Percentiles rank a stretch among this genome's conserved stretches.
Conservation (phyloP, 2,329 filamentous ascomycete genomes). For the Microcera coccophila region DNA sequence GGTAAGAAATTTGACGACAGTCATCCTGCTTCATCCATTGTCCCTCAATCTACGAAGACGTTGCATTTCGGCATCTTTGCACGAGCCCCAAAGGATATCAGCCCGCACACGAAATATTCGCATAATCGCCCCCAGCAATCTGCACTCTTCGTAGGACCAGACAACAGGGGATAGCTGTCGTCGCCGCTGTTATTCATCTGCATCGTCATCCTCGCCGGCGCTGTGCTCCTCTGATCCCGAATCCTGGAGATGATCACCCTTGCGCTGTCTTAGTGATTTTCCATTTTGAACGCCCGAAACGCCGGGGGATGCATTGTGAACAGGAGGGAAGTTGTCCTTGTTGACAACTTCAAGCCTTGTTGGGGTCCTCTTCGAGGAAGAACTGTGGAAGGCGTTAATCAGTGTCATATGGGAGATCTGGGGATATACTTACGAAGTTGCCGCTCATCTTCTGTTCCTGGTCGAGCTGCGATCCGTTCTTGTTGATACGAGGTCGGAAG, state of each 20-base stretch:
- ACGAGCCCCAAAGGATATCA: neutral
- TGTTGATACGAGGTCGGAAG: slow-evolving; percentile 97
- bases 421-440: slow-evolving; percentile 71
- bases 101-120: slow-evolving; percentile 6
- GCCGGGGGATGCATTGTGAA: slow-evolving; percentile 36
- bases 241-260: slow-evolving; percentile 29
- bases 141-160: slow-evolving; percentile 50
- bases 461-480: slow-evolving; percentile 89
- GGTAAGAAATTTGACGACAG: slow-evolving; percentile 48
- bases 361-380: slow-evolving; percentile 79
- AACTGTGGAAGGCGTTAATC: slow-evolving; percentile 53
- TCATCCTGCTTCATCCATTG: slow-evolving; percentile 61
- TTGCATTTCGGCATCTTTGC: slow-evolving; percentile 5
- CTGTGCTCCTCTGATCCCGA: slow-evolving; percentile 43
- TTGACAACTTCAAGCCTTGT: slow-evolving; percentile 51
- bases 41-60: slow-evolving; percentile 50
- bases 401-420: neutral
- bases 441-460: slow-evolving; percentile 93
- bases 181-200: slow-evolving; percentile 58
- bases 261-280: slow-evolving; percentile 27
- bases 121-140: slow-evolving; percentile 6
- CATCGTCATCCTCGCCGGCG: slow-evolving; percentile 61
- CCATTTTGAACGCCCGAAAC: slow-evolving; percentile 52
- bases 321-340: slow-evolving; percentile 31
- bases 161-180: slow-evolving; percentile 65